phyloP scores from a whole-genome alignment of 805 yeast genomes.

The Pichia exigua region DNA sequence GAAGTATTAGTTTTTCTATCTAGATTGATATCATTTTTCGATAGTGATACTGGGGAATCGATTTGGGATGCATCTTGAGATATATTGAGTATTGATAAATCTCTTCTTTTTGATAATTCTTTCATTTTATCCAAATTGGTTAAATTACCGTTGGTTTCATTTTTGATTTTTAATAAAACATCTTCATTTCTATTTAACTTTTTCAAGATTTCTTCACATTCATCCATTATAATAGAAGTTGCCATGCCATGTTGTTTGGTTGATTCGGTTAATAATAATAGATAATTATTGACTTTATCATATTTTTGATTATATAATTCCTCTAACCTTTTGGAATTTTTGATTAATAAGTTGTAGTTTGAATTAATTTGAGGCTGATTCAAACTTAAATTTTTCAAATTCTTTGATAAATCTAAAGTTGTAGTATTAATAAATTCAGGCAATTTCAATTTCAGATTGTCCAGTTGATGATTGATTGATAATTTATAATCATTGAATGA shows the following conservation, averaged over 20 bases:
- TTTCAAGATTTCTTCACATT: conserved; percentile 39
- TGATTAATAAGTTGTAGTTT: conserved; percentile 40
- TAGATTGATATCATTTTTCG: not conserved
- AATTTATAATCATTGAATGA: conserved; percentile 44
- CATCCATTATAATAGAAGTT: conserved; percentile 35
- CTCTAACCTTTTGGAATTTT: conserved; percentile 43
- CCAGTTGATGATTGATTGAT: conserved; percentile 39
- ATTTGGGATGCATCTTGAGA: not conserved
- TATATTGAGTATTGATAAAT: conserved; percentile 9
- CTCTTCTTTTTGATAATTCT: conserved; percentile 10
- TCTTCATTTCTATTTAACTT: conserved; percentile 21
- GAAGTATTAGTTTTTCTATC: not conserved
- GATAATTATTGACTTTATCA: conserved; percentile 33
- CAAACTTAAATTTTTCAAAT: conserved; percentile 31
- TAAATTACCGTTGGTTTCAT: conserved; percentile 5
- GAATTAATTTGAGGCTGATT: conserved; percentile 44
- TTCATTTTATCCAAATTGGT: conserved; percentile 7
- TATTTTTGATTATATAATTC: conserved; percentile 41
- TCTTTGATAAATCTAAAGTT: conserved; percentile 28
- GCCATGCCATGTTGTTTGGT: conserved; percentile 44
- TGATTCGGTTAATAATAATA: conserved; percentile 36
- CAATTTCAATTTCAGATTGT: conserved; percentile 30
- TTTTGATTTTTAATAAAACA: conserved; percentile 14
- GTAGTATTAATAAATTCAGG: conserved; percentile 31
- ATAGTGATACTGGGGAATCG: not conserved